phyloP scores from a whole-genome alignment of 78 protist species.

The Polysphondylium violaceum region DNA sequence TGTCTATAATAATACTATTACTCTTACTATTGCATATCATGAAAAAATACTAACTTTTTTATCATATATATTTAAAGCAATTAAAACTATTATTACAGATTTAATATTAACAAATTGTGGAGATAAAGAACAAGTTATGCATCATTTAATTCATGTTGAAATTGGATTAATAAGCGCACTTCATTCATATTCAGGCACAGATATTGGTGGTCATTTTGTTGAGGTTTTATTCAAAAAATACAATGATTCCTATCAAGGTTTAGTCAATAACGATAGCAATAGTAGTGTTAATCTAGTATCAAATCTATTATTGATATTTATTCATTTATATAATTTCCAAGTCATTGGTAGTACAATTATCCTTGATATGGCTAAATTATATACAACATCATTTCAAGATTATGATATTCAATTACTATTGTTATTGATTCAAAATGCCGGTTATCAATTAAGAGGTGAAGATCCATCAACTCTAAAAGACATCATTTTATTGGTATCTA shows the following conservation, averaged over 20 bases:
- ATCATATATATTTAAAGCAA: background rate
- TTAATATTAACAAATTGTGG: slow-evolving; percentile 30
- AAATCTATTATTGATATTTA: slow-evolving; percentile 35
- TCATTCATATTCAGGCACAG: slow-evolving; percentile 41
- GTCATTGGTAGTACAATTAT: slow-evolving; percentile 39
- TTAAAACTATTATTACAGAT: slow-evolving; percentile 35
- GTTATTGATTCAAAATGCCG: slow-evolving; percentile 66
- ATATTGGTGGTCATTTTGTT: slow-evolving; percentile 53
- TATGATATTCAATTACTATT: slow-evolving; percentile 53
- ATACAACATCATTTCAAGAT: slow-evolving; percentile 35
- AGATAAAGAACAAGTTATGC: slow-evolving; percentile 38
- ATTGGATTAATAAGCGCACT: slow-evolving; percentile 44
- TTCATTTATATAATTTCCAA: slow-evolving; percentile 74
- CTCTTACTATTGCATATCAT: no score
- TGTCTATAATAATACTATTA: no score
- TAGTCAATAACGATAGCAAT: background rate
- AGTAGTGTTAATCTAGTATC: background rate
- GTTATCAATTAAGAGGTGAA: slow-evolving; percentile 78
- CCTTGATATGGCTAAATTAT: slow-evolving; percentile 57
- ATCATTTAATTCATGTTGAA: slow-evolving; percentile 52
- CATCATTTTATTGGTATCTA: slow-evolving; percentile 48
- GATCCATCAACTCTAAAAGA: slow-evolving; percentile 75
- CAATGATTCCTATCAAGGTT: background rate
- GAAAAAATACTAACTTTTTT: background rate
- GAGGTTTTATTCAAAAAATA: slow-evolving; percentile 32